Conservation (phyloP, 129 eudicot species). For the Flaveria brownii region DNA sequence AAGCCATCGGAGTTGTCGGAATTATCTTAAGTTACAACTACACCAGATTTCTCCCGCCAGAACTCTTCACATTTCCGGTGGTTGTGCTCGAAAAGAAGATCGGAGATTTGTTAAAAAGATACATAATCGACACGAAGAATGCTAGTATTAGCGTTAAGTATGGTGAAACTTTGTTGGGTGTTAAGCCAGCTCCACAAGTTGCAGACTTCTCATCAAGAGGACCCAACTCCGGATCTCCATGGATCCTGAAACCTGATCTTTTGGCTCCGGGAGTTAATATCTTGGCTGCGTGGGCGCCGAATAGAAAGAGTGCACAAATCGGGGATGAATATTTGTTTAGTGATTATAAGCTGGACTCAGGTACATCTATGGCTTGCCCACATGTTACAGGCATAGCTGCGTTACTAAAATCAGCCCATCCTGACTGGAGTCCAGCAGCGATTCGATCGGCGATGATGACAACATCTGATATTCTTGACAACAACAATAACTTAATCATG, state of each 20-base stretch:
- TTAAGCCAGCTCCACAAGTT: constrained; percentile 44
- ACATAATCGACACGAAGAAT: constrained; percentile 24
- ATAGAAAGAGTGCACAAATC: constrained; percentile 32
- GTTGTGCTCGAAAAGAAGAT: constrained; percentile 25
- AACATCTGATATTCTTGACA: constrained; percentile 35
- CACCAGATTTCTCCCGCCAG: constrained; percentile 21
- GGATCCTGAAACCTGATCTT: constrained; percentile 51
- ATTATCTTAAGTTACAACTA: constrained; percentile 35
- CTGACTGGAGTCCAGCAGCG: constrained; percentile 52
- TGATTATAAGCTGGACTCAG: constrained; percentile 36
- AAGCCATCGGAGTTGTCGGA: constrained; percentile 35
- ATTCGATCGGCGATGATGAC: constrained; percentile 61
- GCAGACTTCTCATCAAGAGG: constrained; percentile 51
- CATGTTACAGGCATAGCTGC: constrained; percentile 49
- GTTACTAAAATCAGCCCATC: constrained; percentile 42
- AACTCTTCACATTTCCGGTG: constrained; percentile 30
- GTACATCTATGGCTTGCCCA: constrained; percentile 53
- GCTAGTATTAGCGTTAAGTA: constrained; percentile 41
- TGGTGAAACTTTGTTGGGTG: constrained; percentile 35
- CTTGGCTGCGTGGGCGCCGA: constrained; percentile 55
- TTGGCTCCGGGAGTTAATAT: constrained; percentile 48
- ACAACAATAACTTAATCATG: constrained; percentile 28
- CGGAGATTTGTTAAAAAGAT: constrained; percentile 30
- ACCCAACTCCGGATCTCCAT: constrained; percentile 30
- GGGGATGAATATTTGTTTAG: constrained; percentile 34